These are phyloP conservation scores for Wickerhamomyces mucosus DNA, from an alignment of 805 yeast species.

Conservation along the genomic window DNA sequence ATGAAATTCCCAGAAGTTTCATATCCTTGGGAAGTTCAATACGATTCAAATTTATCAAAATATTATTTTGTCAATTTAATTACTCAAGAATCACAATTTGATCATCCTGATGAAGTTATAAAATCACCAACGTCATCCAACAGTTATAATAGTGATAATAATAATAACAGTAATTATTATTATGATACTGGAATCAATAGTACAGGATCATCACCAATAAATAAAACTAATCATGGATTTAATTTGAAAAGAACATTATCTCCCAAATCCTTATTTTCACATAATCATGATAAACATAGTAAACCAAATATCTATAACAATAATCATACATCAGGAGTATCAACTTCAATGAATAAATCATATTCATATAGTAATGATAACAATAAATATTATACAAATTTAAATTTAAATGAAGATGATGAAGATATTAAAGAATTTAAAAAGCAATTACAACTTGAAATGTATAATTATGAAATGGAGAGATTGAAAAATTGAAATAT, in stretches of 20 bases:
- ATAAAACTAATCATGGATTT: slow-evolving; percentile 3
- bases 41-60: slow-evolving; percentile 22
- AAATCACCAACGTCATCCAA: slow-evolving; percentile 12
- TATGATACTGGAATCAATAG: too few species aligned
- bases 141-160: too few species aligned
- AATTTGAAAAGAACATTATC: slow-evolving; percentile 15
- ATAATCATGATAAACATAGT: background rate
- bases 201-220: background rate
- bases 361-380: too few species aligned
- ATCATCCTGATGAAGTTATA: slow-evolving; percentile 31
- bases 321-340: too few species aligned
- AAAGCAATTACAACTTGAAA: slow-evolving; percentile 14
- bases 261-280: slow-evolving; percentile 9
- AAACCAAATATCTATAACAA: too few species aligned
- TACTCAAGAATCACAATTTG: slow-evolving; percentile 25
- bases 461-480: slow-evolving; percentile 13
- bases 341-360: background rate
- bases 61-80: slow-evolving; percentile 24
- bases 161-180: too few species aligned
- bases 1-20: background rate
- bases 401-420: slow-evolving; percentile 7
- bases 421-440: slow-evolving; percentile 18
- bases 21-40: slow-evolving; percentile 14
- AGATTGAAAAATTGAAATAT: slow-evolving; percentile 7
- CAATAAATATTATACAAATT: too few species aligned